These are phyloP conservation scores for Trichosanthes cucumerina DNA, from an alignment of 306 rosid species.

Conservation along the genomic window DNA sequence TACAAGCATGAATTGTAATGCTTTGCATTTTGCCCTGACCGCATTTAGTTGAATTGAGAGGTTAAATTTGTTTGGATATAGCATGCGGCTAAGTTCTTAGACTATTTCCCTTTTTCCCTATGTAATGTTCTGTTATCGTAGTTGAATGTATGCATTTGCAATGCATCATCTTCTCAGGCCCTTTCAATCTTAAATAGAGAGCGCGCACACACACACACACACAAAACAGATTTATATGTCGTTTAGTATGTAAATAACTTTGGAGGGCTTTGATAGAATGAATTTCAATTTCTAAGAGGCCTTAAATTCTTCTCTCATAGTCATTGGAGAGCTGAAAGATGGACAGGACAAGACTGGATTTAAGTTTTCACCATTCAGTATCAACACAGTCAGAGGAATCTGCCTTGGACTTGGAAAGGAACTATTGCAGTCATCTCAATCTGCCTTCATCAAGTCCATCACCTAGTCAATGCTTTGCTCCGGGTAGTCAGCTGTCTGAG, in stretches of 20 bases:
- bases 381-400: constrained; percentile 86
- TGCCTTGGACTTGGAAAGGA: constrained; percentile 72
- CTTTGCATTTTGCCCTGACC: not conserved
- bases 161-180: not conserved
- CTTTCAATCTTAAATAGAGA: not conserved
- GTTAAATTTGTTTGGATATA: not conserved
- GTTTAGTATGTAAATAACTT: not conserved
- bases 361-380: constrained; percentile 61
- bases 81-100: not conserved
- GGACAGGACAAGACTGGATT: constrained; percentile 49
- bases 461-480: constrained; percentile 68
- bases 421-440: constrained; percentile 46
- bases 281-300: constrained; percentile 11
- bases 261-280: not conserved
- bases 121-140: not conserved
- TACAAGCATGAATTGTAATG: not conserved
- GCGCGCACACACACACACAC: not conserved
- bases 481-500: constrained; percentile 80
- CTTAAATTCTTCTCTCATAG: not conserved
- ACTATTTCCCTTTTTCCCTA: not conserved
- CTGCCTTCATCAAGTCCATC: constrained; percentile 55
- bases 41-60: not conserved
- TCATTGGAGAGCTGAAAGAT: constrained; percentile 64
- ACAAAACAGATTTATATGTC: not conserved
- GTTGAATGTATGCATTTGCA: constrained; percentile 1